Conservation (phyloP, 2,329 filamentous ascomycete genomes). For the Rutstroemia sp. region DNA sequence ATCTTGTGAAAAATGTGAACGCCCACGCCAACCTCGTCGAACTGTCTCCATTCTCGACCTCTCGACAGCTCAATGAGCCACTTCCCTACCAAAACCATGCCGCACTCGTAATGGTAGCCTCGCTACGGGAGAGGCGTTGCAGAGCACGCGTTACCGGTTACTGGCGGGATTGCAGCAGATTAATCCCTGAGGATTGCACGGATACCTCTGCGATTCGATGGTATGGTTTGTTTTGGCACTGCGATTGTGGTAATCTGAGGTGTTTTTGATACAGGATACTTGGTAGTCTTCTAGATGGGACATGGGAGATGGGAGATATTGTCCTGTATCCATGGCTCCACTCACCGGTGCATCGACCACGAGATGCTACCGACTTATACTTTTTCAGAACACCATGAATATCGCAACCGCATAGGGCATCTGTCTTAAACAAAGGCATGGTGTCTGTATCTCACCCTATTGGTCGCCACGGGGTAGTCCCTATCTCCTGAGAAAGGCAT, state of each 20-base stretch:
- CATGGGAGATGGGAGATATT: not conserved
- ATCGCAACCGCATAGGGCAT: no score
- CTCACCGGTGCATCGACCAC: no score
- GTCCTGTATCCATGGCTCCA: no score
- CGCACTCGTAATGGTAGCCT: slow-evolving; percentile 1
- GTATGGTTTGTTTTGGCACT: no score
- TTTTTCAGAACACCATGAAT: no score
- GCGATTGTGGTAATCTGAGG: no score
- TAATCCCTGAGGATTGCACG: not conserved
- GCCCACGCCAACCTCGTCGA: not conserved
- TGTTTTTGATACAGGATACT: no score
- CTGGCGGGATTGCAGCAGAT: not conserved
- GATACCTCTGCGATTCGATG: not conserved
- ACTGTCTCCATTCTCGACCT: not conserved
- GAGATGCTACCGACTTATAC: no score
- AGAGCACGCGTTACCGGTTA: not conserved
- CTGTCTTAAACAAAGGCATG: no score
- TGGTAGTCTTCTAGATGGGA: not conserved
- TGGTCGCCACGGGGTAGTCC: no score
- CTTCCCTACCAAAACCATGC: not conserved
- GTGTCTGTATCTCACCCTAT: no score
- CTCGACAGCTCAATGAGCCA: not conserved
- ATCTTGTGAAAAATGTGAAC: not conserved
- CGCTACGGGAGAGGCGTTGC: slow-evolving; percentile 6
- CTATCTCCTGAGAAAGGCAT: no score